Evolutionary conservation across 1,284 basidiomycete genomes (phyloP), one percentile per base, ranked within the genome.

Genomic region (Prillingera fragicola): DNA sequence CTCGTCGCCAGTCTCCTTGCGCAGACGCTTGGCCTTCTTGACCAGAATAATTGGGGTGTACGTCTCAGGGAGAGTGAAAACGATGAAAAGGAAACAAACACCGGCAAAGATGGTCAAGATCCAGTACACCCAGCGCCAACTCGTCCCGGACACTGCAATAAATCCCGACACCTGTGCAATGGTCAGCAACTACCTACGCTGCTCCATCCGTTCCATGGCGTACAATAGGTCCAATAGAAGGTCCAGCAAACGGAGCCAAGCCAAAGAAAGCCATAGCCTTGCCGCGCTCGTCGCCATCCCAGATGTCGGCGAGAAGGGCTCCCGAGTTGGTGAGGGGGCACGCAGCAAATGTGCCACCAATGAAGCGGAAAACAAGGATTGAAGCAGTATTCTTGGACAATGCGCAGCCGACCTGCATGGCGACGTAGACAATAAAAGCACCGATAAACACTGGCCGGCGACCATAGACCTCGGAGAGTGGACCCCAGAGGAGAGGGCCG

Each of bases 11-110:
- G 84, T 87, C 42, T 77, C 74, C 58, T 77, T 76, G 15, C 78
- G 67, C 14, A 78, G 51, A 4, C 67, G 59, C 51, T 70, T 64
- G 3, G 78, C 78, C 59, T 78, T 78, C 3, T 57, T 55, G 25
- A 65, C 65, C 5, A 87, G 74, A 9, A 89, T 65, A 33, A 62
- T 63, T 2, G 75, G 75, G 1, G 71, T 67, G 47, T 75, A 84
- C 42, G 87, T 88, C 71, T 91, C 87, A 1, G 84, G 84, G 0
- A 91, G 67, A 3, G 81, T 80, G 43, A 89, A 75, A 28, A 85
- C 38, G 49, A 84, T 78, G 48, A 63, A 13, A 19, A 52, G 33
- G 24, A 59, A 46, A 48, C 63, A 68, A 12, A 63, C 48, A 13
- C 64, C 71, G 9, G 67, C 72, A 57, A 88, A 87, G 25, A 80